Base-by-base conservation (phyloP, 1,284 basidiomycete species). In the Papiliotrema flavescens region DNA sequence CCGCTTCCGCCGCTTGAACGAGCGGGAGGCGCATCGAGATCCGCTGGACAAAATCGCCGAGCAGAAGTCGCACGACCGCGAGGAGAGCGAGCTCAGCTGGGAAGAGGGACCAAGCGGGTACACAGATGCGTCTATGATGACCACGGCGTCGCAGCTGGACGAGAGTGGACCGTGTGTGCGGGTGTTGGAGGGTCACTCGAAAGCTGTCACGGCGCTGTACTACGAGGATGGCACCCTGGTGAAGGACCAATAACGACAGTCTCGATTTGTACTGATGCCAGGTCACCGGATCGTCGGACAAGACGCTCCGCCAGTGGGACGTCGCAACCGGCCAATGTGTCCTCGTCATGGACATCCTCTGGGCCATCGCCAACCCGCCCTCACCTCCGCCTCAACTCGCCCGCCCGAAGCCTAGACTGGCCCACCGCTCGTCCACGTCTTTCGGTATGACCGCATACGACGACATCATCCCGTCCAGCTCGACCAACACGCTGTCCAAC, bases 281-380 rank as follows among this genome's bases (percentile, higher is more conserved):
- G 90, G 89, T 98, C 13, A 96, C 94, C 2, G 96, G 96, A 47
- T 95, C 95, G 3, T 92, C 90, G 3, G 96, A 99, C 80, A 97
- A 98, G 79, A 99, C 96, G 1, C 82, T 99, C 55, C 87, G 95
- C 2, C 94, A 98, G 75, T 98, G 96, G 96, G 95, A 98, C 72
- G 84, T 98, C 53, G 85, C 85, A 39, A 98, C 95, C 0, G 95
- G 95, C 4, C 95, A 98, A 80, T 98, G 95, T 74, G 87, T 98
- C 48, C 86, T 97, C 80, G 96, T 95, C 13, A 99, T 99, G 96
- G 96, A 99, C 77, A 96, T 99, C 58, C 84, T 99, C 19, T 99
- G 96, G 96, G 95, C 95, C 2, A 97, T 98, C 65, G 91, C 91
- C 17, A 95, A 98, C 77, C 87, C 92, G 1, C 82, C 86, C 9